Conservation (phyloP, 2,329 filamentous ascomycete species). For the Rosellinia necatrix region DNA sequence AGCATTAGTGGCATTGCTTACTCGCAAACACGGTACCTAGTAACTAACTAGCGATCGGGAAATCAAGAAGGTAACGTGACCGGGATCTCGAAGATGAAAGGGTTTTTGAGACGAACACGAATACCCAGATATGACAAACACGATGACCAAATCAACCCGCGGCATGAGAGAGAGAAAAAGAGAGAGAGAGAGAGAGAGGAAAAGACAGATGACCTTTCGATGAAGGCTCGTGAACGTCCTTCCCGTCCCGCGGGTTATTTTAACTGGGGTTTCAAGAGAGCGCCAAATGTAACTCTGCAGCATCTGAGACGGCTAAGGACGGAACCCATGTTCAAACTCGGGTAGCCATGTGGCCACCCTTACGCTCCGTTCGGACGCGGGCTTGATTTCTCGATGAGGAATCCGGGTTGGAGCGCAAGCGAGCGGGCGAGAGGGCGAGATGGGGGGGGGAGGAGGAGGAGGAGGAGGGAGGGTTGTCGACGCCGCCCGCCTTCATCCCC, state of each 20-base stretch:
- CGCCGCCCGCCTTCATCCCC: no score
- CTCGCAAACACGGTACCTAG: neutral
- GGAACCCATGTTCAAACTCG: slow-evolving; percentile 22
- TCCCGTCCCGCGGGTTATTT: slow-evolving; percentile 7
- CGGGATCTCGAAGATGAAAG: neutral
- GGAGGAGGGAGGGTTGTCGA: no score
- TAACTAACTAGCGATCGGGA: neutral
- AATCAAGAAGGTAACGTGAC: neutral
- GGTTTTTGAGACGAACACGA: slow-evolving; percentile 1
- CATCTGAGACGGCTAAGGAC: slow-evolving; percentile 22
- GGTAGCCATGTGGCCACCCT: slow-evolving; percentile 26
- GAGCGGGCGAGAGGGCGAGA: neutral
- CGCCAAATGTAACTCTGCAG: slow-evolving; percentile 27
- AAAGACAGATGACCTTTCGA: neutral
- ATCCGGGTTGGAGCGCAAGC: slow-evolving; percentile 8
- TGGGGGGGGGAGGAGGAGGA: neutral
- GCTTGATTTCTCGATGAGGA: slow-evolving; percentile 24
- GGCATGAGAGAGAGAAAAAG: neutral
- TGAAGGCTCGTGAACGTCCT: slow-evolving; percentile 12
- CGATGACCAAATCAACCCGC: no score
- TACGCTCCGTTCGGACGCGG: slow-evolving; percentile 18
- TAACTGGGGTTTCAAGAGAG: slow-evolving; percentile 18
- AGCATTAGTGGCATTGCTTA: neutral
- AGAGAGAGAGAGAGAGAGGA: neutral
- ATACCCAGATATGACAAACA: no score